phyloP scores from a whole-genome alignment of 371 early-diverging fungal genomes.

The Funneliformis caledonium region DNA sequence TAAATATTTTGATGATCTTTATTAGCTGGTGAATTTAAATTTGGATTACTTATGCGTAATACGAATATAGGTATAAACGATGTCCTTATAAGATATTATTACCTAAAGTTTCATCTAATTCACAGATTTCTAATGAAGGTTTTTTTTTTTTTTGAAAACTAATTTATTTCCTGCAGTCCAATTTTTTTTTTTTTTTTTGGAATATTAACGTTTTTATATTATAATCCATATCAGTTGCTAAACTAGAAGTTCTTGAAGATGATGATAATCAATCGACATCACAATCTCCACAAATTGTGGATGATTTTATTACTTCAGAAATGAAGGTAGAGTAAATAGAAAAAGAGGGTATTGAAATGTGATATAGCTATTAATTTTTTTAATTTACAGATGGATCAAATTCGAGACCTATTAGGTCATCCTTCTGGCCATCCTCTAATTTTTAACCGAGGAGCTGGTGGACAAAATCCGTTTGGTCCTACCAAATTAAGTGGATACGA shows the following conservation, averaged over 20 bases:
- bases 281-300: not conserved
- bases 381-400: conserved; percentile 34
- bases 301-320: conserved; percentile 14
- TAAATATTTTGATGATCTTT: conserved; percentile 21
- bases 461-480: conserved; percentile 74
- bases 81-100: conserved; percentile 39
- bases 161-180: not conserved
- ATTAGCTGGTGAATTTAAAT: not conserved
- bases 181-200: not conserved
- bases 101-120: not conserved
- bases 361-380: not conserved
- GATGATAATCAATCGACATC: conserved; percentile 10
- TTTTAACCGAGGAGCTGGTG: conserved; percentile 66
- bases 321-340: conserved; percentile 17
- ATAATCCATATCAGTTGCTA: conserved; percentile 17
- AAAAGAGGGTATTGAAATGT: not conserved
- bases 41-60: not conserved
- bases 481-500: conserved; percentile 68
- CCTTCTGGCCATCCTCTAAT: conserved; percentile 59
- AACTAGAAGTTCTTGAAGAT: conserved; percentile 17
- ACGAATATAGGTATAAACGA: conserved; percentile 34
- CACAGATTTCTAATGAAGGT: conserved; percentile 26
- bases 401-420: conserved; percentile 40
- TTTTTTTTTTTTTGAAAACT: not conserved
- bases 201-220: not conserved